Base-by-base conservation (phyloP, 148 eudicot species). In the Rhododendron simsii region DNA sequence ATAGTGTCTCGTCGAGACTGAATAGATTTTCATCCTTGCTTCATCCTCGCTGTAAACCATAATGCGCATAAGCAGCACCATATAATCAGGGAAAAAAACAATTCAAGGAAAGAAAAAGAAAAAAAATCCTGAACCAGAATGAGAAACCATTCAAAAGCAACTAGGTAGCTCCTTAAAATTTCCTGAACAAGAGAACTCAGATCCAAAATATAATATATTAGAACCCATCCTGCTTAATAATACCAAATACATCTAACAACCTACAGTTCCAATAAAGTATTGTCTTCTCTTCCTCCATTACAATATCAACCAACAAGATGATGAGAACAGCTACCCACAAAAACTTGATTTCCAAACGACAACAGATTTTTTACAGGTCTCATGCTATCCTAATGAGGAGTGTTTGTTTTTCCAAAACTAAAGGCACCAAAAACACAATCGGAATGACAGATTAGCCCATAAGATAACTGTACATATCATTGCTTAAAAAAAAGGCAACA, bases 21-120 rank as follows among this genome's bases (percentile, higher is more conserved):
- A 92, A 81, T 93, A 93, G 14, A 93, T 91, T 50, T 93, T 93
- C 94, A 87, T 91, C 86, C 93, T 85, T 9, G 96, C 96, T 77
- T 91, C 96, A 50, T 92, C 91, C 81, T 93, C 93, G 65, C 96
- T 93, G 86, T 45, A 85, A 79, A 84, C 48, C 7, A 55, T 26
- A 71, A 35, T 86, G 44, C 12, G 83, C 51, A 78, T 23, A 65
- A 44, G 44, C 2, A 57, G 47, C n/a, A 57, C 4, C 63, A 37
- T 30, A 69, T 67, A 16, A 69, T n/a, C 26, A 18, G 16, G 8
- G 9, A 7, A 3, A 8, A 37, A 63, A 59, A 33, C 23, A 53
- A 44, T 15, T 41, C 9, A 69, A 69, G 16, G 18, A 13, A 28
- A 41, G 44, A 69, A 59, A 21, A 21, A 20, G 28, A 63, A 8